Percentiles rank a stretch among this genome's conserved stretches.
Evolutionary conservation across 805 yeast species (phyloP).

Genomic region (Zygoascus biomembranicola): DNA sequence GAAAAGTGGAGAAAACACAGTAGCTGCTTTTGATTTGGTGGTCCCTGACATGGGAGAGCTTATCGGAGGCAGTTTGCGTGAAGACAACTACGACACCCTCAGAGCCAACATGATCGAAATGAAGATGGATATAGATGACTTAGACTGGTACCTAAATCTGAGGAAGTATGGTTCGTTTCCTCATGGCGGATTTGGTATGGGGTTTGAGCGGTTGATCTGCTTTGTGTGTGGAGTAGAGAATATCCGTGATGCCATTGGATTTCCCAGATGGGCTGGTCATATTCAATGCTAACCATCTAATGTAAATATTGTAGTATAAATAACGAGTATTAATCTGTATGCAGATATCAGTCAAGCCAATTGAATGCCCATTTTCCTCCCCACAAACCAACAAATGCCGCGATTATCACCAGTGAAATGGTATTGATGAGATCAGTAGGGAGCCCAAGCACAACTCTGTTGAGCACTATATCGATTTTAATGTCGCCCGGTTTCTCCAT

Average conservation of each 20-base stretch:
- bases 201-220: slow-evolving; percentile 76
- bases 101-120: slow-evolving; percentile 41
- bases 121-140: slow-evolving; percentile 44
- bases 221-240: slow-evolving; percentile 69
- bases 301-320: background rate
- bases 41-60: slow-evolving; percentile 91
- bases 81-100: slow-evolving; percentile 48
- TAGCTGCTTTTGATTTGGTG: slow-evolving; percentile 81
- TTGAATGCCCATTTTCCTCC: background rate
- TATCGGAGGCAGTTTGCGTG: slow-evolving; percentile 91
- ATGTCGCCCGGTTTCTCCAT: slow-evolving; percentile 13
- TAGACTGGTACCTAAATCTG: slow-evolving; percentile 75
- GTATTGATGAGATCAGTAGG: slow-evolving; percentile 13
- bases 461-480: slow-evolving; percentile 11
- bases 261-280: slow-evolving; percentile 62
- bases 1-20: slow-evolving; percentile 39
- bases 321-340: background rate
- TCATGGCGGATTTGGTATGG: slow-evolving; percentile 97
- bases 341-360: background rate
- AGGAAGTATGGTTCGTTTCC: slow-evolving; percentile 77
- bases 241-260: slow-evolving; percentile 78
- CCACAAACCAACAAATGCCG: slow-evolving; percentile 7
- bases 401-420: slow-evolving; percentile 8
- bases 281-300: slow-evolving; percentile 34
- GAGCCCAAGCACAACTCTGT: slow-evolving; percentile 8